Evolutionary conservation across 2,329 filamentous ascomycete genomes (phyloP).

Genomic region (Colletotrichum destructivum): DNA sequence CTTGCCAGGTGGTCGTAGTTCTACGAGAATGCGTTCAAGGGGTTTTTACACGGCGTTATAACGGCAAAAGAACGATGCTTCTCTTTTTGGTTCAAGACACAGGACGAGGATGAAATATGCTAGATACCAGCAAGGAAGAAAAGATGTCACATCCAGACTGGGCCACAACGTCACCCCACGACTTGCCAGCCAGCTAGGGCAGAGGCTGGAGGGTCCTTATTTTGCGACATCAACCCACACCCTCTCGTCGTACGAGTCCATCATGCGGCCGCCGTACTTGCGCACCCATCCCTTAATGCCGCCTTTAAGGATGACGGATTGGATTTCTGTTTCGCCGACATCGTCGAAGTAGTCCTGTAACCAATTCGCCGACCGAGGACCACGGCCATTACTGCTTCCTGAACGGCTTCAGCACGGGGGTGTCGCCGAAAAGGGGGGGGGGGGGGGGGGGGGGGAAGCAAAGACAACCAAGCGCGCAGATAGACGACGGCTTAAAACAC

Average conservation of each 20-base stretch:
- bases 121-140: constrained; percentile 51
- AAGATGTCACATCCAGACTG: constrained; percentile 39
- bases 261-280: constrained; percentile 60
- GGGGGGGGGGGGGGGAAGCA: background rate
- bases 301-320: constrained; percentile 64
- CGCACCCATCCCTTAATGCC: constrained; percentile 71
- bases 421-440: background rate
- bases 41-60: constrained; percentile 38
- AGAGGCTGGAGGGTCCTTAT: background rate
- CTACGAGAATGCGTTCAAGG: constrained; percentile 24
- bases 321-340: constrained; percentile 58
- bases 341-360: constrained; percentile 70
- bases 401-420: constrained; percentile 20
- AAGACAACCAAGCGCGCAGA: constrained; percentile 3
- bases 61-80: constrained; percentile 37
- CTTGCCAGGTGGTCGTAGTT: constrained; percentile 16
- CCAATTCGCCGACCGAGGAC: constrained; percentile 68
- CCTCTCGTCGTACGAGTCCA: constrained; percentile 66
- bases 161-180: background rate
- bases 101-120: constrained; percentile 39
- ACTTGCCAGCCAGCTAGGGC: constrained; percentile 17
- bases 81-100: constrained; percentile 32
- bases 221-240: constrained; percentile 48
- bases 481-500: constrained; percentile 20
- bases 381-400: constrained; percentile 68